Percentiles rank a stretch among this genome's conserved stretches.
These are phyloP conservation scores for Butyriboletus loyo DNA, from an alignment of 768 basidiomycete genomes.

Conservation along the genomic window DNA sequence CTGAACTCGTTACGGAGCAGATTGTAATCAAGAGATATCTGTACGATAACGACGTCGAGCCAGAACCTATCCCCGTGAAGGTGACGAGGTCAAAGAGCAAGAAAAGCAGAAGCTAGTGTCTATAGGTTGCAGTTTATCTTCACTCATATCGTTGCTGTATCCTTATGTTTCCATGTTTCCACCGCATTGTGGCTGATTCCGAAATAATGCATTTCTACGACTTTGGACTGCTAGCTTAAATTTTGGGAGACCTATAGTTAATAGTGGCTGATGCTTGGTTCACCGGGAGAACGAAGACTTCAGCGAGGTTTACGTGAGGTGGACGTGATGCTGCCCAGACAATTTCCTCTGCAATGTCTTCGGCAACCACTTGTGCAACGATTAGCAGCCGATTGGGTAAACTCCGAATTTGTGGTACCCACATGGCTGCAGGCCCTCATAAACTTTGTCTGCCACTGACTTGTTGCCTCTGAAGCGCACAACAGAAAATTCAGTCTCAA, in stretches of 20 bases:
- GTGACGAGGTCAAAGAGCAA: constrained; percentile 57
- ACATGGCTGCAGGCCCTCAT: constrained; percentile 86
- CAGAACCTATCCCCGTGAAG: constrained; percentile 36
- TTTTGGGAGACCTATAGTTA: constrained; percentile 46
- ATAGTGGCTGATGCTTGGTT: constrained; percentile 74
- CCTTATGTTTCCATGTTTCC: constrained; percentile 25
- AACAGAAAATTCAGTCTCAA: constrained; percentile 91
- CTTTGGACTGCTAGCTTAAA: background rate
- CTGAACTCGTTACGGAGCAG: constrained; percentile 60
- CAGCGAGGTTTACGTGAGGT: constrained; percentile 88
- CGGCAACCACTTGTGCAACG: constrained; percentile 56
- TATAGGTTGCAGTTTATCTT: constrained; percentile 12
- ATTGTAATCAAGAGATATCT: constrained; percentile 75
- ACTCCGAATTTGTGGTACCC: constrained; percentile 28
- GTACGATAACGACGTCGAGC: constrained; percentile 67
- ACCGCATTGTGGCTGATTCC: background rate
- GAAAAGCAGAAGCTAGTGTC: constrained; percentile 39
- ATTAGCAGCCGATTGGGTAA: constrained; percentile 2
- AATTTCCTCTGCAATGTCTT: constrained; percentile 96
- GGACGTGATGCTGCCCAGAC: constrained; percentile 95
- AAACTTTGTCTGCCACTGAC: constrained; percentile 80
- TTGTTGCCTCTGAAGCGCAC: constrained; percentile 87
- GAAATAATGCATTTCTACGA: background rate
- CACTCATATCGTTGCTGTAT: constrained; percentile 30
- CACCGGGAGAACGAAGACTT: constrained; percentile 72